Evolutionary conservation across 106 monocot genomes (phyloP), one percentile per base, ranked within the genome.

Genomic region (Phalaenopsis aphrodite): DNA sequence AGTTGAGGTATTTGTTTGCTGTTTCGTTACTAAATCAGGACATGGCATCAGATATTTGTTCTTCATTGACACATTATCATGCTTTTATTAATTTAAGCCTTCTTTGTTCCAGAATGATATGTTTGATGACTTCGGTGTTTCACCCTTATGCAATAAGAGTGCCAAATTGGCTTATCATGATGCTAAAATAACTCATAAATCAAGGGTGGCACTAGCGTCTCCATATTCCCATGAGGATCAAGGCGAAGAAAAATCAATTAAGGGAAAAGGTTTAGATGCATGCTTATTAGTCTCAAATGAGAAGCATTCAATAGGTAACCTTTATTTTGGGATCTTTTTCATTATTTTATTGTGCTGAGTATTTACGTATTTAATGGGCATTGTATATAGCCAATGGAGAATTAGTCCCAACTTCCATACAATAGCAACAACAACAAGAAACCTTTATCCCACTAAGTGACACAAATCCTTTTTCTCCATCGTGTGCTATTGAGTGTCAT

Each of bases 81-180:
- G 9, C 1, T 74, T 21, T 43, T 73, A 73, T 43, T 74, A 43
- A 43, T 42, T 17, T 43, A 17, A 18, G 6, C 74, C 5, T 42
- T 74, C 19, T 1, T 46, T 46, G n/a, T 7, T 8, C 48, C 76
- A 76, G 76, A 30, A 76, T 76, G 46, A 19, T 52, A 76, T 76
- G 49, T 10, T 47, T 39, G 76, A 12, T 76, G 76, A 76, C 48
- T 76, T 52, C 46, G 49, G 76, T 15, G 46, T 76, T 19, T 76
- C 76, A 76, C 76, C 76, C 17, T 23, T 49, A 48, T 76, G 17
- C 48, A 24, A 24, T 76, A 49, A 23, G 46, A 10, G 30, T 24
- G 48, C 43, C 18, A 9, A 19, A 43, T 49, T 12, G 19, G 48
- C 16, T 24, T 39, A 76, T 16, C 4, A 23, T 76, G 75, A 45